Percentiles rank a stretch among this genome's conserved stretches.
Conservation (phyloP, 257 asterid genomes). For the Voacanga thouarsii region DNA sequence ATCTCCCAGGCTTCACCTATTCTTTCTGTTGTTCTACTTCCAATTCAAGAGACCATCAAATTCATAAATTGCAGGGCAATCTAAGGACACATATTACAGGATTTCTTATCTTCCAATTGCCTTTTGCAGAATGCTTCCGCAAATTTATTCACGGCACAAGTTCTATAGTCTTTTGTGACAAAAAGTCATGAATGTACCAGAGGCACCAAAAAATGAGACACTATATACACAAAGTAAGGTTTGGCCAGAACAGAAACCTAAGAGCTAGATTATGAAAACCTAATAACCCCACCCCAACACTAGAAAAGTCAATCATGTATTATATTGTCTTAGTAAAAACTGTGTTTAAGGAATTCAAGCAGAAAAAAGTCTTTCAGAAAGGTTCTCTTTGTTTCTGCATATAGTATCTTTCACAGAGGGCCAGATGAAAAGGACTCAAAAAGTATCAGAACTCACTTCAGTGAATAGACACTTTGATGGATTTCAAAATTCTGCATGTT, state of each 20-base stretch:
- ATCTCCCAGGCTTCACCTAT: neutral
- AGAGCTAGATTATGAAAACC: too few species aligned
- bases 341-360: too few species aligned
- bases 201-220: neutral
- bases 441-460: too few species aligned
- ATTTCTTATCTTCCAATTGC: neutral
- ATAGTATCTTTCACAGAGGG: too few species aligned
- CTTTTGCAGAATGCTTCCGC: neutral
- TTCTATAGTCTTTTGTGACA: neutral
- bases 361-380: too few species aligned
- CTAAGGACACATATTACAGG: neutral
- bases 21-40: neutral
- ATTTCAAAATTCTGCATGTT: too few species aligned
- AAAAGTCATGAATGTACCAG: neutral
- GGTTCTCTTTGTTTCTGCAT: too few species aligned
- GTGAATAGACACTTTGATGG: too few species aligned
- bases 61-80: neutral
- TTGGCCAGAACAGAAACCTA: neutral
- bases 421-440: too few species aligned
- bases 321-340: too few species aligned
- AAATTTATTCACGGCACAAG: neutral
- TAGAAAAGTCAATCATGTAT: too few species aligned
- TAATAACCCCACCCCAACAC: too few species aligned
- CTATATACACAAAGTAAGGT: neutral
- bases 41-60: neutral